These are phyloP conservation scores for Dothideomycetes sp. DNA, from an alignment of 2,329 filamentous ascomycete species.

Conservation along the genomic window DNA sequence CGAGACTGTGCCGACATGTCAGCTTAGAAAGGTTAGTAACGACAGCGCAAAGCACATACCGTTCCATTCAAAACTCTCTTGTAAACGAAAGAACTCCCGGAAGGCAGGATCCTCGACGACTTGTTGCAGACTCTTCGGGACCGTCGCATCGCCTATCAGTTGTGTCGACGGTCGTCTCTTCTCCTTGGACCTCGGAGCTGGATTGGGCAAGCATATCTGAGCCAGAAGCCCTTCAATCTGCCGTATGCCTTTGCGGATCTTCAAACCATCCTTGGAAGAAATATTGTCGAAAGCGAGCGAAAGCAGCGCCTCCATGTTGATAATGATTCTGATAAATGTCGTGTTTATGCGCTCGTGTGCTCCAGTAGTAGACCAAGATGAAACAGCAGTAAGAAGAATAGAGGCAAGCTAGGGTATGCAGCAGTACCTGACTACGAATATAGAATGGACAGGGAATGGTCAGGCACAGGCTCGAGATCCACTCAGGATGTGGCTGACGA, in stretches of 20 bases:
- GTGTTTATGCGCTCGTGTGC: too few species aligned
- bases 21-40: neutral
- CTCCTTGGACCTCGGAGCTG: constrained; percentile 21
- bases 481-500: too few species aligned
- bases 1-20: constrained; percentile 44
- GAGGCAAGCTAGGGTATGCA: too few species aligned
- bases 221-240: constrained; percentile 91
- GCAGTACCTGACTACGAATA: too few species aligned
- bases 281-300: constrained; percentile 94
- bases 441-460: too few species aligned
- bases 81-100: constrained; percentile 88
- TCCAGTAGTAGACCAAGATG: too few species aligned
- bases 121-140: constrained; percentile 53
- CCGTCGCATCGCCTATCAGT: constrained; percentile 17
- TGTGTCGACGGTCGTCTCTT: constrained; percentile 22
- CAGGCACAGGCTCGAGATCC: too few species aligned
- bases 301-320: constrained; percentile 77
- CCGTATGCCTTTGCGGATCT: constrained; percentile 85
- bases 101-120: constrained; percentile 78
- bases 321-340: too few species aligned
- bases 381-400: too few species aligned
- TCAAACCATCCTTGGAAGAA: constrained; percentile 78
- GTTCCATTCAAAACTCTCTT: constrained; percentile 98
- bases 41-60: constrained; percentile 30
- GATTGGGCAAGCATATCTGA: constrained; percentile 72